phyloP scores from a whole-genome alignment of 768 basidiomycete species.

The Russula brevipes region DNA sequence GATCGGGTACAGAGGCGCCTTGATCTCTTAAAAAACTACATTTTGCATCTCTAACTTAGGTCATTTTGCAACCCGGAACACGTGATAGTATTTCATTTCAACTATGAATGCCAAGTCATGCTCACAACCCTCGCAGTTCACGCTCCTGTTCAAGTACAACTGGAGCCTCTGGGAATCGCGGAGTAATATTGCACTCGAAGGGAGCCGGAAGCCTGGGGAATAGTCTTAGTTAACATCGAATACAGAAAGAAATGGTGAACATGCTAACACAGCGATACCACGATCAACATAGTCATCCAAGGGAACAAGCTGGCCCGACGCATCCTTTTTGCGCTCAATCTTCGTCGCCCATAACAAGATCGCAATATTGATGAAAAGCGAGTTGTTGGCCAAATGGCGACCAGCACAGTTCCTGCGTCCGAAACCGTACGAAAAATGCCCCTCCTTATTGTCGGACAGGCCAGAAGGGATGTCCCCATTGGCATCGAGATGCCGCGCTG shows the following conservation, averaged over 20 bases:
- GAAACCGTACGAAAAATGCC: constrained; percentile 24
- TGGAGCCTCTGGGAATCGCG: constrained; percentile 10
- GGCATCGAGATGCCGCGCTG: constrained; percentile 28
- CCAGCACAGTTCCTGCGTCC: constrained; percentile 23
- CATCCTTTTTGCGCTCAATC: constrained; percentile 13
- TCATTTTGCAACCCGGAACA: too few relatives aligned
- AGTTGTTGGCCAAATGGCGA: constrained; percentile 26
- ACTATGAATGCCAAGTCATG: too few relatives aligned
- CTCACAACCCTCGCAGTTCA: constrained; percentile 12
- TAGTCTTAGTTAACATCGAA: neutral
- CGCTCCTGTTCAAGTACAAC: neutral
- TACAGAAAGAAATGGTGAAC: neutral
- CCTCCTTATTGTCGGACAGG: constrained; percentile 27
- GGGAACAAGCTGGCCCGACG: neutral
- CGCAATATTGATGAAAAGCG: constrained; percentile 34
- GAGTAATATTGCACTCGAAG: constrained; percentile 2
- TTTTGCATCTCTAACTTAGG: too few relatives aligned
- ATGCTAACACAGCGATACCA: constrained; percentile 1
- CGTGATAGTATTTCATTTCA: too few relatives aligned
- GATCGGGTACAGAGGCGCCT: too few relatives aligned
- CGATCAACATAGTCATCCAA: constrained; percentile 3
- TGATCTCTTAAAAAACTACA: too few relatives aligned
- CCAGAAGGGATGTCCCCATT: constrained; percentile 19
- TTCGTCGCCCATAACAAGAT: constrained; percentile 28
- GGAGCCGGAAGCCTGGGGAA: constrained; percentile 7